A percentile compares a stretch with the other conserved stretches of the same genome.
These are phyloP conservation scores for Tolypocladium inflatum DNA, from an alignment of 2,329 filamentous ascomycete species.

Conservation along the genomic window DNA sequence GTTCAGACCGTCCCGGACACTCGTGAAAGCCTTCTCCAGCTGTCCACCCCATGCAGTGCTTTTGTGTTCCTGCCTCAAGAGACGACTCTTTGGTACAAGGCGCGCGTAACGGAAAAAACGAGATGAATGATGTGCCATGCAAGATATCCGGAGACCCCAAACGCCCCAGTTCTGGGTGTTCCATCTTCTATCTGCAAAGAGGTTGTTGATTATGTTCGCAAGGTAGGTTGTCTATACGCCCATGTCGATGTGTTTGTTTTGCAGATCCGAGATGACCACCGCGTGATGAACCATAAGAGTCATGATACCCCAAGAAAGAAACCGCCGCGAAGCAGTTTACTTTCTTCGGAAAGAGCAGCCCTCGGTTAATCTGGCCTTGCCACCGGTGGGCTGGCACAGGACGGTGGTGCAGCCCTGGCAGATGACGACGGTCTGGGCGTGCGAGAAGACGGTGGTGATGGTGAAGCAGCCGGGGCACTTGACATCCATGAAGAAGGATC, in stretches of 20 bases:
- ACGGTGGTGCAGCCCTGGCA: conserved; percentile 99
- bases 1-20: conserved; percentile 32
- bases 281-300: conserved; percentile 37
- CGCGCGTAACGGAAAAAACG: conserved; percentile 33
- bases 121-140: conserved; percentile 49
- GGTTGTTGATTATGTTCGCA: conserved; percentile 36
- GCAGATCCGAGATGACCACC: conserved; percentile 52
- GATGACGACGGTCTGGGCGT: conserved; percentile 99
- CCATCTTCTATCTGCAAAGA: conserved; percentile 65
- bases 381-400: conserved; percentile 98
- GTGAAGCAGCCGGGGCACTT: conserved; percentile 99
- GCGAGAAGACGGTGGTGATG: conserved; percentile 99
- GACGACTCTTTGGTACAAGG: conserved; percentile 36
- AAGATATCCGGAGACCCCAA: conserved; percentile 74
- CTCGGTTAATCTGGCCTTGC: conserved; percentile 97
- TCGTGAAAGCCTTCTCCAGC: conserved; percentile 51
- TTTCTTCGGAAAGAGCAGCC: conserved; percentile 99
- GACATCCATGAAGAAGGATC: conserved; percentile 99
- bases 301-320: conserved; percentile 40
- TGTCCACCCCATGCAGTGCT: conserved; percentile 46
- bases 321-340: conserved; percentile 57
- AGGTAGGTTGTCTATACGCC: conserved; percentile 38
- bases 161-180: conserved; percentile 59
- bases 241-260: conserved; percentile 39
- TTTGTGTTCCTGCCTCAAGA: conserved; percentile 30